Conservation (phyloP, 2,329 filamentous ascomycete genomes). For the Talaromyces sp. region DNA sequence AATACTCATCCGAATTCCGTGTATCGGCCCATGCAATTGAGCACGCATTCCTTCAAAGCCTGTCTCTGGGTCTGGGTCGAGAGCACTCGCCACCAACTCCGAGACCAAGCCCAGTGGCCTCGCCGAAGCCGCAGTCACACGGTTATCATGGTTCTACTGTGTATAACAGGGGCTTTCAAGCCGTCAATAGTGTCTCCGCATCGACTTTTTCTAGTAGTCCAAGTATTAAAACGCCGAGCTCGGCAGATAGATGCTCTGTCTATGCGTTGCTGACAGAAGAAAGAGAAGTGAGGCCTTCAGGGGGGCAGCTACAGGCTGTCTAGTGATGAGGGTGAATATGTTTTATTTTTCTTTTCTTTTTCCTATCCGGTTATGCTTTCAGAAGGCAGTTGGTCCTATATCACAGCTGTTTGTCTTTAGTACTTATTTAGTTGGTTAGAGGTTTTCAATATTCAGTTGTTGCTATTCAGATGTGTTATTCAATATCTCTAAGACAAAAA, state of each 20-base stretch:
- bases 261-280: constrained; percentile 19
- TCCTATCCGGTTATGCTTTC: background rate
- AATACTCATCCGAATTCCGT: constrained; percentile 48
- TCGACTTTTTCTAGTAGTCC: background rate
- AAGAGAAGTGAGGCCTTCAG: constrained; percentile 15
- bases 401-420: too few species aligned
- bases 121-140: constrained; percentile 12
- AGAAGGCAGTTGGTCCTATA: too few species aligned
- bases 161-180: constrained; percentile 14
- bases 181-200: constrained; percentile 13
- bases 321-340: background rate
- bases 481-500: too few species aligned
- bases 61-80: constrained; percentile 6
- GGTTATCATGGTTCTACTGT: background rate
- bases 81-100: constrained; percentile 20
- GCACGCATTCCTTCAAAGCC: constrained; percentile 17
- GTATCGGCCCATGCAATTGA: constrained; percentile 18
- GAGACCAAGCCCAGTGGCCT: constrained; percentile 15
- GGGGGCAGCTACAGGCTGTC: background rate
- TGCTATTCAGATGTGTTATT: too few species aligned
- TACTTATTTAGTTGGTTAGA: too few species aligned
- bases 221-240: constrained; percentile 7
- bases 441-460: too few species aligned
- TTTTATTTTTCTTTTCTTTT: background rate
- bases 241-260: constrained; percentile 20